Base-by-base conservation (phyloP, 495 filamentous ascomycete genomes). In the Penicillium simplicissimum region DNA sequence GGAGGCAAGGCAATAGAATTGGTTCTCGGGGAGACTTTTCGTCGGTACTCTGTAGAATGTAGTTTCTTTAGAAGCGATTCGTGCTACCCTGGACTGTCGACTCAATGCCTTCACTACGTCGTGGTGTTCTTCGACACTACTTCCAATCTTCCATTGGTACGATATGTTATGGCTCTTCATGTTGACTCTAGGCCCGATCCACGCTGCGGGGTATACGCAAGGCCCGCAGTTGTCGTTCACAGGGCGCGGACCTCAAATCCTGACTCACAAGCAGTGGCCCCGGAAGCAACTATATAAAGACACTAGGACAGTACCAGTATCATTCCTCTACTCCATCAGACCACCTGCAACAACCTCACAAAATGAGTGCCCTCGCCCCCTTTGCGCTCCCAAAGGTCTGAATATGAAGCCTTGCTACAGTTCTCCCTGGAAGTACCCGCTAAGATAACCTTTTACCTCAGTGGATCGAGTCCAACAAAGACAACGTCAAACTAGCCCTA, bases 361-460 rank as follows among this genome's bases (percentile, higher is more conserved):
- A 19, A 14, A 53, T 53, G 53, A 31, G 6, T 19, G 33, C 21
- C 2, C 35, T 55, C 5, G 53, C 53, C 21, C 48, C 57, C 17
- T 59, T 59, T 36, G 57, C 49, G 35, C 57, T 59, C 49, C 57
- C 57, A 47, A 42, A 59, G 48, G 57, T 59, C 14, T 9, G 14
- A 19, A 13, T 10, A 31, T n/a, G 19, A 7, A 49, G 2, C 35
- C 55, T 13, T 5, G 2, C 28, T n/a, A 28, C 28, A 31, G 0
- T 3, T 7, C 17, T 35, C n/a, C 15, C 23, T n/a, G n/a, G n/a
- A 23, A 31, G 15, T 40, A 13, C 1, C 6, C 14, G 9, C 57
- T 59, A n/a, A 59, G 37, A 34, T 4, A 1, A 38, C 10, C 47
- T 36, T 36, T 25, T 25, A 25, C 23, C 23, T 25, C 23, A 59